A percentile compares a stretch with the other conserved stretches of the same genome.
Evolutionary conservation across 805 yeast genomes (phyloP).

Genomic region (Starmerella stigmatis): DNA sequence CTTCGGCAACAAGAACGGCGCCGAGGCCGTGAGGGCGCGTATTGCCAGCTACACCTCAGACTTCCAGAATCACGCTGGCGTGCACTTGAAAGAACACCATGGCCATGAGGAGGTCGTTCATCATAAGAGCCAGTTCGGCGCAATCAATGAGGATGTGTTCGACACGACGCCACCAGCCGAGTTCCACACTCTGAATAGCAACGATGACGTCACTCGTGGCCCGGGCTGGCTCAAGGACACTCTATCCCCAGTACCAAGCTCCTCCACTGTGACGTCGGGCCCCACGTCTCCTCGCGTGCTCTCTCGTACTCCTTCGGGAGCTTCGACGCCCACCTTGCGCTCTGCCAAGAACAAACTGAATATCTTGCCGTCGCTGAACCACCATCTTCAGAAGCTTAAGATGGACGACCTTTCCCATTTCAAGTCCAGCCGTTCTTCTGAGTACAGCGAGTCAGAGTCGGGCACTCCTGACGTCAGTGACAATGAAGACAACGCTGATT

Average conservation of each 20-base stretch:
- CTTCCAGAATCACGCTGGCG: constrained; percentile 7
- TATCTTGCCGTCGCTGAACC: constrained; percentile 6
- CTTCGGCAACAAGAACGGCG: constrained; percentile 11
- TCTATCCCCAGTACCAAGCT: neutral
- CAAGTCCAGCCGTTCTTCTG: neutral
- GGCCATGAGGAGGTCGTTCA: neutral
- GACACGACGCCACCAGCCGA: constrained; percentile 17
- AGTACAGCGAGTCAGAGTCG: neutral
- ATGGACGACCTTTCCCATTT: neutral
- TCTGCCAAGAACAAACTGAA: constrained; percentile 6
- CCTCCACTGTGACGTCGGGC: neutral
- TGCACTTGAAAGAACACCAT: neutral
- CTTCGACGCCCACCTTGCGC: constrained; percentile 1
- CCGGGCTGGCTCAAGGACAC: neutral
- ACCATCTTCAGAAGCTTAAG: constrained; percentile 10
- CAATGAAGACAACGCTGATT: constrained; percentile 15
- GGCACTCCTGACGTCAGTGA: constrained; percentile 5
- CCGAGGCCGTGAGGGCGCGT: neutral
- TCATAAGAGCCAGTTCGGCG: constrained; percentile 5
- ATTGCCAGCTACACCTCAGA: constrained; percentile 3
- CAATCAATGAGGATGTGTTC: constrained; percentile 8
- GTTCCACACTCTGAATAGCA: constrained; percentile 2
- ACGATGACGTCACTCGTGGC: neutral
- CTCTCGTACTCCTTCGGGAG: neutral
- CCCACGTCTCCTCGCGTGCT: neutral